Conservation (phyloP, 257 asterid species). For the Jaltomata sinuosa region DNA sequence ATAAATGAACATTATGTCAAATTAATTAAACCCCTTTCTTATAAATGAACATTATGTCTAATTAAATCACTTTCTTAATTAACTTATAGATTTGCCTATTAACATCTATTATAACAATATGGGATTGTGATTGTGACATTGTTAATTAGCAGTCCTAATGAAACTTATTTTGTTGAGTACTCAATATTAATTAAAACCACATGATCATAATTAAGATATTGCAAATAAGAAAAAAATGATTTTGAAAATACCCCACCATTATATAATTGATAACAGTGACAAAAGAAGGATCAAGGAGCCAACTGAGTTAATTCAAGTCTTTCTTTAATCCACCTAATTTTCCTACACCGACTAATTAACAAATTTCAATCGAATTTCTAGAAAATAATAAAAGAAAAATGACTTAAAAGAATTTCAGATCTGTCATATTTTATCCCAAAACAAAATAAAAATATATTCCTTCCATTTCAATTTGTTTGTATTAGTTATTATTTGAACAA, state of each 20-base stretch:
- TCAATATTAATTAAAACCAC: neutral
- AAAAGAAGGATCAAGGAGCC: neutral
- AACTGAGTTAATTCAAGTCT: neutral
- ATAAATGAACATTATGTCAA: neutral
- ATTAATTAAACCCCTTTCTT: neutral
- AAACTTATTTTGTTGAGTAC: neutral
- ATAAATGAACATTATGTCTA: neutral
- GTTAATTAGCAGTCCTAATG: neutral
- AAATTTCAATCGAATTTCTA: neutral
- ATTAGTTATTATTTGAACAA: too few species aligned
- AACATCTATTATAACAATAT: neutral
- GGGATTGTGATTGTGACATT: neutral
- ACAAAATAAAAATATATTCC: too few species aligned
- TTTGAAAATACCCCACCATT: neutral
- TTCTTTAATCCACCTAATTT: neutral
- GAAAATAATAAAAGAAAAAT: neutral
- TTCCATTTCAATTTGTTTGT: too few species aligned
- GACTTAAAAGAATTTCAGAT: neutral
- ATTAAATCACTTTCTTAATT: neutral
- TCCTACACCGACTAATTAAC: neutral
- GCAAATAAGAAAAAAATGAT: neutral
- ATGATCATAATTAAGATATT: neutral
- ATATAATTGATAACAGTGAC: neutral
- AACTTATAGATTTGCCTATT: neutral
- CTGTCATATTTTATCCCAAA: neutral